Percentiles rank a stretch among this genome's conserved stretches.
phyloP scores from a whole-genome alignment of 495 filamentous ascomycete genomes.

The Tuber brumale region DNA sequence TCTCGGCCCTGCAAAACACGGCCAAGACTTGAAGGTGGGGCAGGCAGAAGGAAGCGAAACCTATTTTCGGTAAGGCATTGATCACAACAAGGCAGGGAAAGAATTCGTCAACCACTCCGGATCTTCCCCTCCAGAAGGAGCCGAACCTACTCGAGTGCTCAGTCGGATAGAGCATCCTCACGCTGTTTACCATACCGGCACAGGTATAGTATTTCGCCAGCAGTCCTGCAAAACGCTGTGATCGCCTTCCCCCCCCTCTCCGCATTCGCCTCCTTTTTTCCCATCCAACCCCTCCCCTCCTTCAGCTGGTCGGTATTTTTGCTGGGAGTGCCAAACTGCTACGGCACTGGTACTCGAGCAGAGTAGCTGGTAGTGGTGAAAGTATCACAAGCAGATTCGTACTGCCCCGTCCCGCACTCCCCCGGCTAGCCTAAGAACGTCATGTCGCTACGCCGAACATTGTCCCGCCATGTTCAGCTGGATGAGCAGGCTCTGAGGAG shows the following conservation, averaged over 20 bases:
- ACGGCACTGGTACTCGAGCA: background rate
- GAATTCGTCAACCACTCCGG: background rate
- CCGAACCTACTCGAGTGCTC: background rate
- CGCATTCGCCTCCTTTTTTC: background rate
- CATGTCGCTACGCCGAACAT: background rate
- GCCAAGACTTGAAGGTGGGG: background rate
- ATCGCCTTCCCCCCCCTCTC: background rate
- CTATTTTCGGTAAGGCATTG: constrained; percentile 3
- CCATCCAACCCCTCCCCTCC: background rate
- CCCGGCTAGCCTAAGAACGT: background rate
- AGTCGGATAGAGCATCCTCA: background rate
- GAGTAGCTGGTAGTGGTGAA: background rate
- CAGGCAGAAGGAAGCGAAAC: background rate
- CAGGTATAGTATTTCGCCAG: background rate
- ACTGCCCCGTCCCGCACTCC: background rate
- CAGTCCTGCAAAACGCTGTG: background rate
- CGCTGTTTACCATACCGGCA: background rate
- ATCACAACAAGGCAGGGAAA: background rate
- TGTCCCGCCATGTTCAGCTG: constrained; percentile 29
- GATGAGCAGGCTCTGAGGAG: constrained; percentile 31
- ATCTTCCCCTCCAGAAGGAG: background rate
- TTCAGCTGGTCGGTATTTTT: background rate
- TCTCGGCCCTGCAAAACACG: background rate
- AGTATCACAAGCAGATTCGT: background rate
- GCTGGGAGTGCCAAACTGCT: background rate